Evolutionary conservation across 2,329 filamentous ascomycete species (phyloP).

Genomic region (Colletotrichum musae): DNA sequence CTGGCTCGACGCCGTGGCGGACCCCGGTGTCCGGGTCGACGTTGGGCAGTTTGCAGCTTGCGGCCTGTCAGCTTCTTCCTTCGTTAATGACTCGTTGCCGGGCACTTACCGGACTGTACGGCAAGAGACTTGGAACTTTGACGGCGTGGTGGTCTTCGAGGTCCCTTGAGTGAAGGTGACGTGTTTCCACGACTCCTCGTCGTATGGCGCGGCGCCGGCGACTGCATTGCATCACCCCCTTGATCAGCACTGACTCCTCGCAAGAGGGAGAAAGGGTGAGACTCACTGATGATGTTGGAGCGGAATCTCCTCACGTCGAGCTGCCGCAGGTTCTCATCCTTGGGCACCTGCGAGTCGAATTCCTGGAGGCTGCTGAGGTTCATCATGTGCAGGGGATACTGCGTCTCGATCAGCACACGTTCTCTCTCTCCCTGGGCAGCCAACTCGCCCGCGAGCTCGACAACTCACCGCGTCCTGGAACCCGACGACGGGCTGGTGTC

Average conservation of each 20-base stretch:
- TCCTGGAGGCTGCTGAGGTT: slow-evolving; percentile 75
- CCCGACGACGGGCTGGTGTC: slow-evolving; percentile 75
- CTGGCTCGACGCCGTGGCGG: slow-evolving; percentile 69
- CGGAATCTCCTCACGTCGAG: slow-evolving; percentile 77
- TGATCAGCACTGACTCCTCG: not conserved
- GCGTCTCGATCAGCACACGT: not conserved
- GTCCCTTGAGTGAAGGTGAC: slow-evolving; percentile 66
- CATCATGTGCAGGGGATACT: slow-evolving; percentile 80
- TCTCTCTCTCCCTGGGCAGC: not conserved
- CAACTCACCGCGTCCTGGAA: slow-evolving; percentile 78
- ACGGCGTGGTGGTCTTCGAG: slow-evolving; percentile 61
- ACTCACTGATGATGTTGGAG: slow-evolving; percentile 77
- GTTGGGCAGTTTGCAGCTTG: slow-evolving; percentile 78
- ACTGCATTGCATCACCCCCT: slow-evolving; percentile 55
- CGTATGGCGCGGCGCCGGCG: slow-evolving; percentile 73
- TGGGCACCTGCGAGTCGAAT: slow-evolving; percentile 70
- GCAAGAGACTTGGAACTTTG: slow-evolving; percentile 70
- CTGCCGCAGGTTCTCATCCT: slow-evolving; percentile 61
- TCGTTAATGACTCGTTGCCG: not conserved
- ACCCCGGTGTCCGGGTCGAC: slow-evolving; percentile 74
- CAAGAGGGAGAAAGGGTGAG: not conserved
- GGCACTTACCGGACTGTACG: slow-evolving; percentile 72
- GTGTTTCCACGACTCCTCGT: slow-evolving; percentile 79
- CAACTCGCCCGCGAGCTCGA: not conserved
- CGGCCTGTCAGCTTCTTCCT: slow-evolving; percentile 6